Evolutionary conservation across 2,329 filamentous ascomycete genomes (phyloP), one percentile per base, ranked within the genome.

Genomic region (Mycosphaerella arachidis): DNA sequence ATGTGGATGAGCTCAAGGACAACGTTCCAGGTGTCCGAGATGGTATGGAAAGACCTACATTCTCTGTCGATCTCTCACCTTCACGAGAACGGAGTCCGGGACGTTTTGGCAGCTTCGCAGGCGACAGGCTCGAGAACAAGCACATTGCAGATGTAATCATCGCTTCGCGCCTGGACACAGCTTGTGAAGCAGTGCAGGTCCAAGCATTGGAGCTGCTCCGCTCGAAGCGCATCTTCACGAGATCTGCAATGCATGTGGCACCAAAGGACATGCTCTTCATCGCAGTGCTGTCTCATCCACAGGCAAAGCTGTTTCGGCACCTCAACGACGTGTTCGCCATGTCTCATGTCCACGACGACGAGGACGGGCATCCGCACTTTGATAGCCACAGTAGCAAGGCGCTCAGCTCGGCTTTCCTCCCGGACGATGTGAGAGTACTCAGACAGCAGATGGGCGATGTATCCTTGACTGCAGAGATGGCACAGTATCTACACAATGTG

Each of bases 401-500:
- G 73, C 6, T 73, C 75, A 61, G 69, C 8, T 62, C 65, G 0
- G 64, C 64, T 18, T 59, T 70, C 16, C 52, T 46, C 48, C 64
- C 37, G 60, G 66, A 58, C 51, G 78, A 79, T 45, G 82, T 95
- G 37, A 78, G 82, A 13, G 76, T 78, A 4, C 78, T 96, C 1
- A 81, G 84, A 3, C 76, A 79, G n/a, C 78, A 85, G 2, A 82
- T 83, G 57, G 77, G 81, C 2, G 71, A 81, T 2, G 85, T 89
- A 13, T 82, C 81, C 45, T 78, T 92, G 29, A 89, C 86, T 59
- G 83, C 92, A 20, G 92, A 97, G 66, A 84, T 97, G 2, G 80
- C 85, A 59, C 86, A 90, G 48, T 97, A 97, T 74, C 83, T 93
- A 60, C 88, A 93, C 79, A 93, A 97, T 74, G 85, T 97, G 40